Evolutionary conservation across 78 protist genomes (phyloP).

Genomic region (Protostelium mycophagum): DNA sequence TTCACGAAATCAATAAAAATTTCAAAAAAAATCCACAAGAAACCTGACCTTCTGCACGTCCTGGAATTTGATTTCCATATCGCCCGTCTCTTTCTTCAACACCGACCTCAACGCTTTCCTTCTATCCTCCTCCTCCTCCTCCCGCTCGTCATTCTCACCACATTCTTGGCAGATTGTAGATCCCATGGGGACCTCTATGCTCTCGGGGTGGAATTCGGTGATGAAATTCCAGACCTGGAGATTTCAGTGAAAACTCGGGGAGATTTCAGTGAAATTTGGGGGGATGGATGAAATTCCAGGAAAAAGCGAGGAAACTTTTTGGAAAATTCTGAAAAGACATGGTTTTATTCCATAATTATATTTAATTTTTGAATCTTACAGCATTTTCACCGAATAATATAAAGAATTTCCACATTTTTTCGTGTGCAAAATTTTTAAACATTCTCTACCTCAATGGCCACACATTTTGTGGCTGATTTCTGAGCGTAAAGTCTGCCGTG

Average conservation of each 20-base stretch:
- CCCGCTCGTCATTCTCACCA: neutral
- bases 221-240: neutral
- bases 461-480: neutral
- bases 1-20: too few species aligned
- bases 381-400: too few species aligned
- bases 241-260: too few species aligned
- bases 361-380: too few species aligned
- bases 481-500: neutral
- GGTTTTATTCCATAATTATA: too few species aligned
- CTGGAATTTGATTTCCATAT: neutral
- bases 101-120: neutral
- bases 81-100: neutral
- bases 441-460: neutral
- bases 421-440: too few species aligned
- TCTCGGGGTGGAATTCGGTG: neutral
- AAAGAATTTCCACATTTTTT: too few species aligned
- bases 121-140: neutral
- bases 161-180: neutral
- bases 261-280: too few species aligned
- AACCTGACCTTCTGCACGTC: neutral
- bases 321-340: too few species aligned
- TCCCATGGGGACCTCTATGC: neutral
- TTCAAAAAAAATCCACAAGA: too few species aligned
- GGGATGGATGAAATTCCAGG: too few species aligned
- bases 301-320: too few species aligned